Evolutionary conservation across 148 eudicot genomes (phyloP), one percentile per base, ranked within the genome.

Genomic region (Rhododendron simsii): DNA sequence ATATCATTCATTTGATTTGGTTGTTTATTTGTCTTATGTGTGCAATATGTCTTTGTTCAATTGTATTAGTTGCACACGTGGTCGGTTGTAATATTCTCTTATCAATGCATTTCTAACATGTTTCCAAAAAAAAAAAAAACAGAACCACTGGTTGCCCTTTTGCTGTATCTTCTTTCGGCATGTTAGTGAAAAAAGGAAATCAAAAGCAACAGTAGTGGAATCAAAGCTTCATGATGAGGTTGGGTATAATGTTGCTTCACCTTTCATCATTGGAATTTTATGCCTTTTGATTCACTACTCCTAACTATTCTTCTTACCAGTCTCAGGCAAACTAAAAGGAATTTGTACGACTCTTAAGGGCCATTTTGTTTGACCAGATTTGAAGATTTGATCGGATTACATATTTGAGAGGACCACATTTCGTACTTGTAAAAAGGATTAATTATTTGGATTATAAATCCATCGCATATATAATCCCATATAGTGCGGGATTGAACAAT

Each of bases 161-260:
- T 14, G 10, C 14, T 47, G 50, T 9, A 11, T 21, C 71, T 48
- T 78, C 76, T 78, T 74, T 59, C 13, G 37, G 48, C 15, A 37
- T 18, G 63, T 53, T 44, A 47, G 28, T 48, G 18, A 20, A 82
- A 44, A 73, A 45, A 37, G 75, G 83, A 47, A 86, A 78, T 2
- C 39, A n/a, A 67, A 76, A 61, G 85, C 73, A 48, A 4, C 26
- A 75, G 57, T 45, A 45, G 14, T 45, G 82, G 78, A 80, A 35
- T 50, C 80, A 76, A 88, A 88, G 67, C 87, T 76, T 82, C 75
- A 81, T 88, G 80, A 89, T 87, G 69, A 84, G 79, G 83, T 83
- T 75, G 41, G 55, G 65, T 51, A 89, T 89, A 87, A 91, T 91
- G 89, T 87, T 92, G 94, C 91, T 83, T 86, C 88, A 84, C 74